Evolutionary conservation across 768 basidiomycete genomes (phyloP).

Genomic region (Collybia sordida): DNA sequence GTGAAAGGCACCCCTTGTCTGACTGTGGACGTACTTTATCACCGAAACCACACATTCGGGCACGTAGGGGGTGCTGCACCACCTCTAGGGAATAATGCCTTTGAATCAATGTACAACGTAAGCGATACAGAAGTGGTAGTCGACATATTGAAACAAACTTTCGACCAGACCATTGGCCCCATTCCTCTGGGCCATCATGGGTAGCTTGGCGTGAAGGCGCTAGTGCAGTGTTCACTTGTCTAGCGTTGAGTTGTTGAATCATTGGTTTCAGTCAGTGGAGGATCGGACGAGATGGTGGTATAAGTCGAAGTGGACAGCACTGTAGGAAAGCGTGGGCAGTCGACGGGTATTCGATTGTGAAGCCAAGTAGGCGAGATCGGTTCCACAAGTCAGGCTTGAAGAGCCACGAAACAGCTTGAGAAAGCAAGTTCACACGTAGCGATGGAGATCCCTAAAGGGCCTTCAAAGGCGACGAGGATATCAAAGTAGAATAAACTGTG

Average conservation of each 20-base stretch:
- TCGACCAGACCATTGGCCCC: conserved; percentile 70
- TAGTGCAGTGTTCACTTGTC: conserved; percentile 32
- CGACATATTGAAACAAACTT: conserved; percentile 42
- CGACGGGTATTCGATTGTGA: conserved; percentile 9
- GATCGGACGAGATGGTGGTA: conserved; percentile 2
- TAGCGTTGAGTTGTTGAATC: conserved; percentile 65
- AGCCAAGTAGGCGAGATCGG: conserved; percentile 12
- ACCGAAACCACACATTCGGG: conserved; percentile 95
- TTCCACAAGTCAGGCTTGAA: conserved; percentile 5
- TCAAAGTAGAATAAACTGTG: conserved; percentile 8
- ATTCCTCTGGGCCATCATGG: conserved; percentile 51
- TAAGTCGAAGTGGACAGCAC: conserved; percentile 10
- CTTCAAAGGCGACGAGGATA: conserved; percentile 5
- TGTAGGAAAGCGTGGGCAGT: conserved; percentile 11
- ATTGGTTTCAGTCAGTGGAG: conserved; percentile 29
- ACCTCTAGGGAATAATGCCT: conserved; percentile 85
- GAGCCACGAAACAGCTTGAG: conserved; percentile 12
- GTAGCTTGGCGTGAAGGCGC: conserved; percentile 29
- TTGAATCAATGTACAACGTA: conserved; percentile 8
- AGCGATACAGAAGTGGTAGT: conserved; percentile 11
- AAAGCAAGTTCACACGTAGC: conserved; percentile 19
- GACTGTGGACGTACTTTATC: conserved; percentile 67
- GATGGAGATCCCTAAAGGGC: background rate
- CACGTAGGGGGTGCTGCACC: conserved; percentile 85
- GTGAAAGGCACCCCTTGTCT: conserved; percentile 10